Percentiles rank a stretch among this genome's conserved stretches.
These are phyloP conservation scores for Juncus effusus DNA, from an alignment of 176 grass and related monocot genomes.

Conservation along the genomic window DNA sequence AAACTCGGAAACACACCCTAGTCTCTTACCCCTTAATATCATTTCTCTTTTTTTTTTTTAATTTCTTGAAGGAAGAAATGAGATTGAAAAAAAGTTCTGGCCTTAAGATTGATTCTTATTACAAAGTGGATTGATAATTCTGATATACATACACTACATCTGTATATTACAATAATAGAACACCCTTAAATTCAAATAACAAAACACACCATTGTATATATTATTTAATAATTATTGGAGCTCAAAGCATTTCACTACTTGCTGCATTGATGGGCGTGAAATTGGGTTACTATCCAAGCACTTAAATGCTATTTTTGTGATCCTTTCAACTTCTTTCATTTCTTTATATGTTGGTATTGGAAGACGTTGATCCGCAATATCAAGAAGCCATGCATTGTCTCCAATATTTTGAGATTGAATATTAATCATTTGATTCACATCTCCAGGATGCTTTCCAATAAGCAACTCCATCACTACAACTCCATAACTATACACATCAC, in stretches of 20 bases:
- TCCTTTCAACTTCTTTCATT: background rate
- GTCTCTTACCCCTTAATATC: too few relatives aligned
- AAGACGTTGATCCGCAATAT: conserved; percentile 14
- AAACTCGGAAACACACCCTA: too few relatives aligned
- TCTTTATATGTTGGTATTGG: background rate
- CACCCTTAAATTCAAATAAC: too few relatives aligned
- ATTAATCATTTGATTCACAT: background rate
- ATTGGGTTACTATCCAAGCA: conserved; percentile 15
- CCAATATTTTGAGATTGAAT: background rate
- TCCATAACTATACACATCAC: conserved; percentile 34
- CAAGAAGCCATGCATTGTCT: background rate
- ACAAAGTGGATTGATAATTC: too few relatives aligned
- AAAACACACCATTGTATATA: too few relatives aligned
- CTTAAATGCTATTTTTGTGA: background rate
- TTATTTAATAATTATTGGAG: too few relatives aligned
- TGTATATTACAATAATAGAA: too few relatives aligned
- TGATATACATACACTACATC: too few relatives aligned
- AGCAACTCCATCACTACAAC: conserved; percentile 20
- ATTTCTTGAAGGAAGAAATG: too few relatives aligned
- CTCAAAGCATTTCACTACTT: conserved; percentile 14
- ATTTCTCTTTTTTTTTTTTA: too few relatives aligned
- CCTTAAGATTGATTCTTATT: too few relatives aligned
- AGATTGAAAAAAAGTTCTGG: too few relatives aligned
- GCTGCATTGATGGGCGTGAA: conserved; percentile 19
- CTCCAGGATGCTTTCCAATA: conserved; percentile 22